Evolutionary conservation across 768 basidiomycete species (phyloP), one percentile per base, ranked within the genome.

Genomic region (Megacollybia marginata): DNA sequence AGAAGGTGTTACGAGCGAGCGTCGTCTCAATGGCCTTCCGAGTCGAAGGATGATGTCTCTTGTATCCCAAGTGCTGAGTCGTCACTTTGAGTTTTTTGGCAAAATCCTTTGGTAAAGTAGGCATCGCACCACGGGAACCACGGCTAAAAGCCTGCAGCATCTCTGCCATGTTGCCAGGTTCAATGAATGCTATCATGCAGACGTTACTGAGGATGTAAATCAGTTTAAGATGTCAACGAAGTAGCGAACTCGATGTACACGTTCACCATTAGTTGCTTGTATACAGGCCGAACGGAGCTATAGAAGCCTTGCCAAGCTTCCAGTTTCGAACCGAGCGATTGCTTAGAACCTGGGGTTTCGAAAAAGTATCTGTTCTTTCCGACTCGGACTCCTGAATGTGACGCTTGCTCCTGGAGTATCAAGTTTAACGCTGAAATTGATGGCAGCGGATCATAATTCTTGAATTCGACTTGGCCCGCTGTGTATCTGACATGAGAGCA

Each of bases 331-430:
- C 69, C 64, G 6, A 75, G 65, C 8, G 18, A 52, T 13, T 51
- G 48, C 43, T 51, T 57, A 19, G 64, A 49, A n/a, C 58, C 55
- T 12, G 56, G 57, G 5, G 57, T 47, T 1, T 68, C 67, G 60
- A 83, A 83, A 61, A 84, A 84, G 50, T 76, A 82, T 11, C 74
- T 72, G 49, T 74, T 78, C 52, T 69, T 68, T 4, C 81, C 80
- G 7, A 79, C 73, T 7, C 75, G 73, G 2, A 74, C 66, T 15
- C 77, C 82, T 10, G 58, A 63, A 35, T 66, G 62, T 52, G 65
- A 61, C 6, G 78, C 69, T 46, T 74, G 68, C 56, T 74, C 69
- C 55, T 79, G 75, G 16, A 82, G 51, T 35, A 83, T 63, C 31
- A 84, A 69, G 53, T 85, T 83, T 31, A 83, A 61, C 5, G 80